Base-by-base conservation (phyloP, 73 alveolate species). In the Paraurostyla sp. region DNA sequence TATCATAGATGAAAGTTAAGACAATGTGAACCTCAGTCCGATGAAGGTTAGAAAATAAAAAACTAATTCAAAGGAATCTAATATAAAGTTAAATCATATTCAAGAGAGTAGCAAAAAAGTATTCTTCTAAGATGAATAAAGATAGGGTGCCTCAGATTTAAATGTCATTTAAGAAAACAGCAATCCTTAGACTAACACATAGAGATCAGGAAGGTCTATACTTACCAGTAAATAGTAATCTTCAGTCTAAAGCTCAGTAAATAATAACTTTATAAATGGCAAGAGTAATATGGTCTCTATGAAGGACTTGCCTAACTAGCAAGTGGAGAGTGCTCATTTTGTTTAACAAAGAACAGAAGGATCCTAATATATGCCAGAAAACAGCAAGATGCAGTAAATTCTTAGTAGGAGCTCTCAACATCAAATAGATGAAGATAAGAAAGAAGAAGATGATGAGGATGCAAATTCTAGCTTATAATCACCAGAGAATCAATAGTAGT, bases 361-460 rank as follows among this genome's bases (percentile, higher is more conserved):
- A n/a, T n/a, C n/a, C 41, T 45, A 32, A 49, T 22, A 22, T 42
- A 22, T 29, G 40, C 49, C n/a, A n/a, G n/a, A n/a, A 49, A 75
- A 23, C 50, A 38, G 15, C 35, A 27, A n/a, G n/a, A n/a, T n/a
- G n/a, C n/a, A n/a, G n/a, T n/a, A n/a, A n/a, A n/a, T n/a, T n/a
- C n/a, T 45, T 45, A 32, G 71, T 22, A 22, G 73, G 18, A 36
- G 40, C 49, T 23, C 56, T 6, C 23, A 52, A 20, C 23, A 52
- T 9, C 30, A 52, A 35, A 52, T 52, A 9, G 43, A 20, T 33
- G 50, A 75, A 40, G 59, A 75, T 29, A 36, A 81, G 69, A 38
- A 27, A 16, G 91, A 59, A 57, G 68, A 81, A 46, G 56, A 40
- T 13, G 46, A 57, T 18, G 83, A 81, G 16, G 81, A 54, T 30